Evolutionary conservation across 2,329 filamentous ascomycete genomes (phyloP), one percentile per base, ranked within the genome.

Genomic region (Fusarium devonianum): DNA sequence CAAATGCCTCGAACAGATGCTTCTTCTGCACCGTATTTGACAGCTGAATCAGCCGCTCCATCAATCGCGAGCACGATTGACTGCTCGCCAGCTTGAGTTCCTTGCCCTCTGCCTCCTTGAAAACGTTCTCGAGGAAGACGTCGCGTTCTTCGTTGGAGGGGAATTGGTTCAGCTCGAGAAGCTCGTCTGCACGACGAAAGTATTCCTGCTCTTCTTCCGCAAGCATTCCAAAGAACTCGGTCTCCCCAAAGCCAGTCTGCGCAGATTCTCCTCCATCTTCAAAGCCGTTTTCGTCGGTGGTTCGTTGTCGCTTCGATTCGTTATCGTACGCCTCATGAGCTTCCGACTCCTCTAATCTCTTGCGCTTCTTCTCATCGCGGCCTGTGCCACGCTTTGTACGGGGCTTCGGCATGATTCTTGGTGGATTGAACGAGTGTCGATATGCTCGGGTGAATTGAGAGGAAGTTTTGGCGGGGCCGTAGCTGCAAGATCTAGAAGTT

Each of bases 81-180:
- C 92, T 96, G 74, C 90, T 94, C 17, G 92, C 92, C 56, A 99
- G 84, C 78, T 97, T 99, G 67, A 99, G 78, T 72, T 97, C 94
- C 73, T 97, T 97, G 53, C 91, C 92, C 53, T 86, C 80, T 1
- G 92, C 92, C 73, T 97, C 93, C 60, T 83, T 81, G 73, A 89
- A 96, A 40, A 97, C 89, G 70, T 88, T 95, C 53, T 87, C 84
- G 35, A 97, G 73, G 66, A 91, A 92, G 37, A 88, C 66, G 43
- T 78, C 76, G 49, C 86, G 82, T 61, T 92, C 88, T 61, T 96
- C 90, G 41, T 84, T 71, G 28, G 86, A 85, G 29, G 83, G 84
- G 69, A 97, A 97, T 69, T 93, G 85, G 74, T 97, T 94, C 61
- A 90, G 74, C 71, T 96, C 92, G 51, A 99, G 85, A 74, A 95